Evolutionary conservation across 2,329 filamentous ascomycete species (phyloP).

Genomic region (Rhynchosporium secalis): DNA sequence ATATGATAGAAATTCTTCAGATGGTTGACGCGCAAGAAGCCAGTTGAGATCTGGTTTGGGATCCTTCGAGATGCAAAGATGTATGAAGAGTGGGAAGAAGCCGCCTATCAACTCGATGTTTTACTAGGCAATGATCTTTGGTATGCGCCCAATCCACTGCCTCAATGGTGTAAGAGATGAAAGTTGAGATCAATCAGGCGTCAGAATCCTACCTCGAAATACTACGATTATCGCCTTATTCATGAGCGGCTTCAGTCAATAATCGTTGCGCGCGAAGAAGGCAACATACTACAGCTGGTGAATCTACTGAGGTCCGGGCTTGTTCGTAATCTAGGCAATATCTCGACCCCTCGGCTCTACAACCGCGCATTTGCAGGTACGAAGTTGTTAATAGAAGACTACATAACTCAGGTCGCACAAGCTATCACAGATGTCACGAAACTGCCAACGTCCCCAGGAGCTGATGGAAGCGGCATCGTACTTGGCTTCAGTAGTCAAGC

Average conservation of each 20-base stretch:
- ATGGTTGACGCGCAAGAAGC: constrained; percentile 67
- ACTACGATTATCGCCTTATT: constrained; percentile 87
- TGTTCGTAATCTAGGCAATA: constrained; percentile 87
- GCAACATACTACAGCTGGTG: constrained; percentile 72
- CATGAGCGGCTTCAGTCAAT: constrained; percentile 72
- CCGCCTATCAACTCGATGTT: constrained; percentile 81
- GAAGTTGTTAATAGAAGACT: constrained; percentile 88
- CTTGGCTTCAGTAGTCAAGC: constrained; percentile 46
- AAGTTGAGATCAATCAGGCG: constrained; percentile 56
- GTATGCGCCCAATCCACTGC: constrained; percentile 46
- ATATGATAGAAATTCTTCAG: constrained; percentile 60
- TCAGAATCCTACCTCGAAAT: constrained; percentile 74
- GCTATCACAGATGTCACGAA: constrained; percentile 74
- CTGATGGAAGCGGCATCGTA: constrained; percentile 41
- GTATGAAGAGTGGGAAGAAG: constrained; percentile 85
- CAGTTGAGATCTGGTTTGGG: constrained; percentile 65
- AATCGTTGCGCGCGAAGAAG: constrained; percentile 65
- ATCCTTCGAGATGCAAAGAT: constrained; percentile 64
- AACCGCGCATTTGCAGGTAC: constrained; percentile 85
- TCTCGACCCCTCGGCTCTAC: constrained; percentile 78
- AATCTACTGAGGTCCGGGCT: constrained; percentile 78
- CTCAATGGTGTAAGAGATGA: background rate
- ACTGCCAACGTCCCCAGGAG: constrained; percentile 57
- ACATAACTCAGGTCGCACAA: constrained; percentile 80
- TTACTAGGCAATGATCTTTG: constrained; percentile 79